phyloP scores from a whole-genome alignment of 805 yeast species.

The Lipomyces kockii region DNA sequence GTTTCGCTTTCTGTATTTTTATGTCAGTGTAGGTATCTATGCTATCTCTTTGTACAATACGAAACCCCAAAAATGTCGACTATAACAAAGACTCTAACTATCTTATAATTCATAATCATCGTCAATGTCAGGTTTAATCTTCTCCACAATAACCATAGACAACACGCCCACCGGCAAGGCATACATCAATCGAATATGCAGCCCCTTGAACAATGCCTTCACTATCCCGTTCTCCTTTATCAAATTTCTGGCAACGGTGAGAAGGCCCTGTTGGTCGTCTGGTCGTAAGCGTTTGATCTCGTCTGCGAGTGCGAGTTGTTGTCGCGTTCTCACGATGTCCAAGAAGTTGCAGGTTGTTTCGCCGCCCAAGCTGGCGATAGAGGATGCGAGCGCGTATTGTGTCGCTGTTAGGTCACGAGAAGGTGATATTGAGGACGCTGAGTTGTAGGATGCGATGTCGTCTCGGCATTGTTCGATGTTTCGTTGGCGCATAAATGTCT shows the following conservation, averaged over 20 bases:
- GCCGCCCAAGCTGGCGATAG: slow-evolving; percentile 47
- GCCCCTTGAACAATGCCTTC: slow-evolving; percentile 47
- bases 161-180: slow-evolving; percentile 49
- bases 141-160: slow-evolving; percentile 50
- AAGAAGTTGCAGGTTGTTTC: slow-evolving; percentile 48
- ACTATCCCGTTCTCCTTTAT: slow-evolving; percentile 47
- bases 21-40: not conserved
- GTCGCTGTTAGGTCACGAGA: slow-evolving; percentile 19
- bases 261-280: slow-evolving; percentile 45
- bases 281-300: slow-evolving; percentile 49
- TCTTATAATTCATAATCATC: slow-evolving; percentile 17
- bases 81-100: not conserved
- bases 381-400: slow-evolving; percentile 41
- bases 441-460: not conserved
- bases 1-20: not conserved
- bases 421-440: not conserved
- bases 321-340: slow-evolving; percentile 52
- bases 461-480: not conserved
- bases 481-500: not conserved
- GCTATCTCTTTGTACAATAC: not conserved
- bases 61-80: not conserved
- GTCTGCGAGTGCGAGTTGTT: slow-evolving; percentile 50
- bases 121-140: slow-evolving; percentile 46
- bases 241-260: slow-evolving; percentile 45
- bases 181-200: slow-evolving; percentile 47